Evolutionary conservation across 2,329 filamentous ascomycete genomes (phyloP), one percentile per base, ranked within the genome.

Genomic region (Geosmithia flava): DNA sequence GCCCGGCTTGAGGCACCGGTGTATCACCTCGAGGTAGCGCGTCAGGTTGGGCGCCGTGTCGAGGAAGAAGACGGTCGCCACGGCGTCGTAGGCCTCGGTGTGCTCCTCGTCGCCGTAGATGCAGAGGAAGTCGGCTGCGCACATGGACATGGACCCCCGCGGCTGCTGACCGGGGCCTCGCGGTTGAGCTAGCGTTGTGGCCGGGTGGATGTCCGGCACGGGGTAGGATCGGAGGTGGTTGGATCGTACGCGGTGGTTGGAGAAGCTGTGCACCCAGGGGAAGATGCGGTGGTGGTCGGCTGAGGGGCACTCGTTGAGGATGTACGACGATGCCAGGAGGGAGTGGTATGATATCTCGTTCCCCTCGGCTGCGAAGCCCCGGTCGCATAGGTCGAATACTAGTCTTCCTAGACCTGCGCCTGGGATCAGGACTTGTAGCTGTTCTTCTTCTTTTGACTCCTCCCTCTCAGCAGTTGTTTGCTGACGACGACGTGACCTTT

Each of bases 301-400:
- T 2, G 63, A 59, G 1, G 69, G 56, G 4, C 82, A 86, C 56
- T 72, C 74, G 62, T 91, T 90, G 45, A 90, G 76, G 16, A 90
- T 76, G 59, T 86, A 83, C 0, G 77, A 79, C 6, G 87, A 94
- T 1, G 88, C 88, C 50, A 97, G 73, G n/a, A 98, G 77, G 62
- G 95, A 88, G 63, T 98, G 93, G 60, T 95, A 97, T 2, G 90
- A 96, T 52, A 97, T 95, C 66, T 98, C 87, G 60, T 96, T 97
- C 27, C 91, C 91, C 63, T 96, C 89, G 1, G 81, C 78, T 11
- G 76, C 68, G 62, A 81, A 94, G 11, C 93, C 90, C 1, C 69
- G 71, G 27, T 69, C 69, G 60, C 83, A 88, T 15, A 97, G 71
- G 43, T 98, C 93, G 58, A 94, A 95, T 0, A 97, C 87, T 2